A percentile compares a stretch with the other conserved stretches of the same genome.
These are phyloP conservation scores for Arthrobotrys megalospora DNA, from an alignment of 2,329 filamentous ascomycete species.

Conservation along the genomic window DNA sequence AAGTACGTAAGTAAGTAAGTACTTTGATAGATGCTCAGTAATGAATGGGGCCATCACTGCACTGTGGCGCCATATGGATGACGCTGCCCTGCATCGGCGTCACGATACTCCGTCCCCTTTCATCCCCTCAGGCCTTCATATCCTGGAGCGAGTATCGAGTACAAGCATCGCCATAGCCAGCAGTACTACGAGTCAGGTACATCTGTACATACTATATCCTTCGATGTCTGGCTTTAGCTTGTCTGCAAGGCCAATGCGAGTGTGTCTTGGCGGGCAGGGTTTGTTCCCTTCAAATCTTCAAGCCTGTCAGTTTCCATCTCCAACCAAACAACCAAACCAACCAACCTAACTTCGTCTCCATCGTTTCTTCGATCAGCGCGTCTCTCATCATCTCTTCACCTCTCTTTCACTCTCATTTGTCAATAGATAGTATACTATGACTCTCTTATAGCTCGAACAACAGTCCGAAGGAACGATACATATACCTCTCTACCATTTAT, in stretches of 20 bases:
- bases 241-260: conserved; percentile 24
- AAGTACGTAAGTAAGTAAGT: no score
- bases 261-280: conserved; percentile 19
- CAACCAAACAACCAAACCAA: background rate
- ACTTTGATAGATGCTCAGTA: no score
- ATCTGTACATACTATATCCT: no score
- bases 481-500: background rate
- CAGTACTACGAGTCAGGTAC: background rate
- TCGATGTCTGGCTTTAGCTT: no score
- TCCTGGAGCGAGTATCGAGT: background rate
- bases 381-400: no score
- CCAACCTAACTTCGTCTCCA: background rate
- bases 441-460: no score
- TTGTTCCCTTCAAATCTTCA: conserved; percentile 4
- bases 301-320: no score
- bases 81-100: background rate
- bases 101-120: background rate
- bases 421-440: no score
- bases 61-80: conserved; percentile 7
- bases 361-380: background rate
- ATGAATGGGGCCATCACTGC: no score
- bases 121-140: no score
- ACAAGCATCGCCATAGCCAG: conserved; percentile 3
- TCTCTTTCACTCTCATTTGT: no score
- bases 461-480: no score